phyloP scores from a whole-genome alignment of 2,329 filamentous ascomycete genomes.

The Orbilia blumenaviensis region DNA sequence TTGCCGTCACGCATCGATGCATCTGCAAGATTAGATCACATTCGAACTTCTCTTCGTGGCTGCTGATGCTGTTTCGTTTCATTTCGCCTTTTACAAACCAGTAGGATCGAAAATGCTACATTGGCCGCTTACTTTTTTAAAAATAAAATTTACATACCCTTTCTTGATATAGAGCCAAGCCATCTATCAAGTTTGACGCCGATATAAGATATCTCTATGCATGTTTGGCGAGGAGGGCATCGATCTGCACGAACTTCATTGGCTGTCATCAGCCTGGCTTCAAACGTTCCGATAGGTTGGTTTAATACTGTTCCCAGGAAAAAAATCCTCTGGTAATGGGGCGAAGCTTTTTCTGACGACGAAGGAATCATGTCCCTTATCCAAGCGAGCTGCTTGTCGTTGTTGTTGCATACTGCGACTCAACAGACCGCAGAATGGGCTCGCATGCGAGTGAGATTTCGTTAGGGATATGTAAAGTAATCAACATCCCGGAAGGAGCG shows the following conservation, averaged over 20 bases:
- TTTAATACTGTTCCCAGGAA: conserved; percentile 11
- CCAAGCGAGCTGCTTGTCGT: conserved; percentile 3
- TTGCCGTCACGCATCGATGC: conserved; percentile 10
- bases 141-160: conserved; percentile 10
- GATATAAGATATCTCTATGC: not conserved
- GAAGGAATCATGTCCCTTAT: not conserved
- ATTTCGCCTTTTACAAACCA: not conserved
- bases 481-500: conserved; percentile 25
- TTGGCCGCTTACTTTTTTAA: conserved; percentile 4
- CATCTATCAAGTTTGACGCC: not conserved
- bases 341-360: conserved; percentile 12
- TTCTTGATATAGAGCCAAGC: too few relatives aligned
- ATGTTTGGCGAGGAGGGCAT: conserved; percentile 5
- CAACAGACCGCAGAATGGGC: not conserved
- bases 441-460: conserved; percentile 25
- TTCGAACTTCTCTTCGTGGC: conserved; percentile 3
- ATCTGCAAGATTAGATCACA: conserved; percentile 3
- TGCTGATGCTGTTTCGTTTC: conserved; percentile 18
- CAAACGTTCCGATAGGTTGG: conserved; percentile 22
- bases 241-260: not conserved
- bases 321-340: not conserved
- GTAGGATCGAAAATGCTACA: not conserved
- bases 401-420: not conserved
- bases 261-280: not conserved
- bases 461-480: conserved; percentile 34